These are phyloP conservation scores for Hericium alpestre DNA, from an alignment of 768 basidiomycete genomes.

Conservation along the genomic window DNA sequence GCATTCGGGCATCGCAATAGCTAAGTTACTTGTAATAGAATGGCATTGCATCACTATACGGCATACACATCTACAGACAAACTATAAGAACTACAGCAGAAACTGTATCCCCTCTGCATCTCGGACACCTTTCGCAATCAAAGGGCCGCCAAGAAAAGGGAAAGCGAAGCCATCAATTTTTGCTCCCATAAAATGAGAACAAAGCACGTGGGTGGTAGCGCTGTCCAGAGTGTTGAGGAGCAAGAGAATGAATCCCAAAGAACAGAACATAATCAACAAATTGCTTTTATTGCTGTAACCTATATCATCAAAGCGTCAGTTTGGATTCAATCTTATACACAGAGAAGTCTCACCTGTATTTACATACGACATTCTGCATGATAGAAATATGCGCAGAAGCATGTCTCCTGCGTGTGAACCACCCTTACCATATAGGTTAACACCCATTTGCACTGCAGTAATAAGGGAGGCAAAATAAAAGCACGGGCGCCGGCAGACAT, in stretches of 20 bases:
- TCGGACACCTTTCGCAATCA: conserved; percentile 6
- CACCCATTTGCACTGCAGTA: conserved; percentile 16
- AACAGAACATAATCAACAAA: not conserved
- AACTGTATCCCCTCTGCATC: conserved; percentile 17
- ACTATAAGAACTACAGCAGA: conserved; percentile 9
- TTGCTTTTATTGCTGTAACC: too few relatives aligned
- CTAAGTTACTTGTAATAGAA: too few relatives aligned
- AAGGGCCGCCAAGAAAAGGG: conserved; percentile 19
- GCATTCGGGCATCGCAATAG: too few relatives aligned
- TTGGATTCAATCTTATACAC: too few relatives aligned
- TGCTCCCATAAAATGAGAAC: conserved; percentile 97
- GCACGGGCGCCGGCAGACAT: conserved; percentile 1
- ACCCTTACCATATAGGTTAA: conserved; percentile 22
- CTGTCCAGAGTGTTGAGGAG: conserved; percentile 97
- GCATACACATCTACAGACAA: not conserved
- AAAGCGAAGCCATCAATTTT: conserved; percentile 29
- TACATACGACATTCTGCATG: too few relatives aligned
- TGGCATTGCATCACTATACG: too few relatives aligned
- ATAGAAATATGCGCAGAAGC: too few relatives aligned
- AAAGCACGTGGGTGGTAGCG: conserved; percentile 60
- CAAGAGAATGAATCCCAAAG: conserved; percentile 21
- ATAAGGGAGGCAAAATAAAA: conserved; percentile 32
- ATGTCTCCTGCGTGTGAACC: conserved; percentile 48
- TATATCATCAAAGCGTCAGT: too few relatives aligned
- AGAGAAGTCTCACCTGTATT: too few relatives aligned